Percentiles rank a stretch among this genome's conserved stretches.
These are phyloP conservation scores for Rhizopogon vesiculosus DNA, from an alignment of 768 basidiomycete species.

Conservation along the genomic window DNA sequence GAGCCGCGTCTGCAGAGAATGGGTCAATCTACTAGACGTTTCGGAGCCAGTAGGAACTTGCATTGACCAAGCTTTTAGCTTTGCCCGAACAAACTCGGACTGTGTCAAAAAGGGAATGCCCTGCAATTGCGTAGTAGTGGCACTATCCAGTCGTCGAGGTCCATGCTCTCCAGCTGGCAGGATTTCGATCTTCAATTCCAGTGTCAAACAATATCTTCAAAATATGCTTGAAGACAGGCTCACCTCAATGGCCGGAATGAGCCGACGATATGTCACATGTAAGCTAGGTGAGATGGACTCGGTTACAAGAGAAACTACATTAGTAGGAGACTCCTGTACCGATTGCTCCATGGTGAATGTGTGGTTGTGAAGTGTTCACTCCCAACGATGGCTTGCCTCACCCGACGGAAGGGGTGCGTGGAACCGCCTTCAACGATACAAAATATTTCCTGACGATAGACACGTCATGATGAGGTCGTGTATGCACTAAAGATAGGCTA, in stretches of 20 bases:
- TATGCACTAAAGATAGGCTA: conserved; percentile 10
- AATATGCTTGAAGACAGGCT: conserved; percentile 15
- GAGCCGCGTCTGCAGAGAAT: conserved; percentile 48
- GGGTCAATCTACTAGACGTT: conserved; percentile 9
- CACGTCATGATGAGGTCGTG: conserved; percentile 6
- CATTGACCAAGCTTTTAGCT: conserved; percentile 82
- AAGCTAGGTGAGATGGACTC: conserved; percentile 39
- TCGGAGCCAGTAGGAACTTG: conserved; percentile 30
- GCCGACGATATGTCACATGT: conserved; percentile 68
- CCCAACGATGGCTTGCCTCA: conserved; percentile 68
- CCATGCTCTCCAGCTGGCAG: conserved; percentile 78
- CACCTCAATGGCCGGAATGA: conserved; percentile 77
- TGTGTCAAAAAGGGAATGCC: conserved; percentile 78
- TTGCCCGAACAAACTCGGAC: conserved; percentile 83
- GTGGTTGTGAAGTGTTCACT: conserved; percentile 61
- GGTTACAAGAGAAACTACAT: conserved; percentile 7
- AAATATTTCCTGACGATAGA: conserved; percentile 60
- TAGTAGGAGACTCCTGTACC: conserved; percentile 38
- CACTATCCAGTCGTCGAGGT: conserved; percentile 64
- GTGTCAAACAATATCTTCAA: not conserved
- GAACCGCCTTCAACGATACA: conserved; percentile 80
- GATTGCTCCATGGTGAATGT: conserved; percentile 83
- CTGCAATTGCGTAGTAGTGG: conserved; percentile 64
- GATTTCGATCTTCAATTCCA: conserved; percentile 63
- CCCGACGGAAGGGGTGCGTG: conserved; percentile 72